Percentiles rank a stretch among this genome's conserved stretches.
These are phyloP conservation scores for Macrolepiota fuliginosa DNA, from an alignment of 768 basidiomycete genomes.

Conservation along the genomic window DNA sequence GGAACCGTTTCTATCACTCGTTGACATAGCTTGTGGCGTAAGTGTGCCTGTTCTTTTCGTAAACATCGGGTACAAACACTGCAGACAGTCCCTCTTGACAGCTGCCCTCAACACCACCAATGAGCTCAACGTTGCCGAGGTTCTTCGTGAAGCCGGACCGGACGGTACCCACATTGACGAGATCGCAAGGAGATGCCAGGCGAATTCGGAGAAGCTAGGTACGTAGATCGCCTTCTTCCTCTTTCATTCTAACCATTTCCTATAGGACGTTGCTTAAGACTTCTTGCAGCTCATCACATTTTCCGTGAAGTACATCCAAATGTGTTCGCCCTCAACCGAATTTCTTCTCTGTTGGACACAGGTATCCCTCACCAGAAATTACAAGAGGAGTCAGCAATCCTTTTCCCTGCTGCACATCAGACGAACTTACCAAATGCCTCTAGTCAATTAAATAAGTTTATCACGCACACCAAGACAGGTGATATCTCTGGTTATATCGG, in stretches of 20 bases:
- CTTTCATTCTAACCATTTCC: neutral
- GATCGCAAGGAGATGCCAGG: neutral
- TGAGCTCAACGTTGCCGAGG: conserved; percentile 10
- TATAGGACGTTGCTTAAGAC: conserved; percentile 21
- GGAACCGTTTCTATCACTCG: conserved; percentile 5
- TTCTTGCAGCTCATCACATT: conserved; percentile 23
- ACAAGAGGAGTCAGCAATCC: neutral
- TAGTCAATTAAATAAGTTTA: conserved; percentile 9
- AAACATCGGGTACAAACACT: neutral
- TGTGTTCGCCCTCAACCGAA: conserved; percentile 24
- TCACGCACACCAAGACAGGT: neutral
- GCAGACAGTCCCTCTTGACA: conserved; percentile 3
- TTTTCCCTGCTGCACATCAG: neutral
- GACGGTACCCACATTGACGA: neutral
- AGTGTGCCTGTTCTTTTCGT: neutral
- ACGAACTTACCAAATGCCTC: neutral
- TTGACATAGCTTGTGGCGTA: conserved; percentile 7
- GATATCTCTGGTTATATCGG: conserved; percentile 9
- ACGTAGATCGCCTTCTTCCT: neutral
- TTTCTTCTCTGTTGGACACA: conserved; percentile 19
- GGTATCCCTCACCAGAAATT: conserved; percentile 1
- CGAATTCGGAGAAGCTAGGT: conserved; percentile 9
- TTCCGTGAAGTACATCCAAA: conserved; percentile 24
- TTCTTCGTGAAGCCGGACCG: neutral
- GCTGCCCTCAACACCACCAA: conserved; percentile 9